These are phyloP conservation scores for Pichia scutulata DNA, from an alignment of 805 yeast genomes.

Conservation along the genomic window DNA sequence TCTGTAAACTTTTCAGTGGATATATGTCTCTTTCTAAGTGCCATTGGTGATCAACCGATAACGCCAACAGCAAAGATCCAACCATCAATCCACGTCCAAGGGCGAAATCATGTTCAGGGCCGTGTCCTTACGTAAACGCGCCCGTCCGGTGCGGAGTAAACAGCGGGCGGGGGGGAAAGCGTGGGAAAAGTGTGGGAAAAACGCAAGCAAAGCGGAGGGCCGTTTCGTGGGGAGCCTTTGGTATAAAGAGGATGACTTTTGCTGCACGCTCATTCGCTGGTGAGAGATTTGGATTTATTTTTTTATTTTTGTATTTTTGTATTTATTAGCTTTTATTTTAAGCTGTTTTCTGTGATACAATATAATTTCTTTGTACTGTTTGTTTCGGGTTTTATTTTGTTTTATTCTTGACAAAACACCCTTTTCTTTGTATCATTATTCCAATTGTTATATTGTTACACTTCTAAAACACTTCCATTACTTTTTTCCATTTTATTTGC, in stretches of 20 bases:
- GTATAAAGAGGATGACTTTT: neutral
- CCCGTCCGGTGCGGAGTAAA: neutral
- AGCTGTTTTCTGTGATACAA: neutral
- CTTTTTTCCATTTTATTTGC: neutral
- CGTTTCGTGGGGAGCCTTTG: neutral
- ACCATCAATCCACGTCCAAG: too few species aligned
- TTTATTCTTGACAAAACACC: neutral
- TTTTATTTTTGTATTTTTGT: neutral
- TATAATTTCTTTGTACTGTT: neutral
- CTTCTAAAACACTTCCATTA: neutral
- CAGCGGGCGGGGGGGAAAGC: neutral
- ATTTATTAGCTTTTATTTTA: too few species aligned
- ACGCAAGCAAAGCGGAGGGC: neutral
- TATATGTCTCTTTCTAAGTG: neutral
- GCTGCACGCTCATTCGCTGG: neutral
- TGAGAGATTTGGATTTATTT: neutral
- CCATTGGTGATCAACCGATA: neutral
- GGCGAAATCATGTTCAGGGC: neutral
- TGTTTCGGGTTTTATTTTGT: neutral
- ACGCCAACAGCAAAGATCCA: neutral
- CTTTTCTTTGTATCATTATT: neutral
- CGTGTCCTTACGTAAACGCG: neutral
- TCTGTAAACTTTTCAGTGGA: slow-evolving; percentile 3
- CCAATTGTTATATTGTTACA: neutral
- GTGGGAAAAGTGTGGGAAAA: neutral